Evolutionary conservation across 2,329 filamentous ascomycete genomes (phyloP).

Genomic region (Beauveria bassiana): DNA sequence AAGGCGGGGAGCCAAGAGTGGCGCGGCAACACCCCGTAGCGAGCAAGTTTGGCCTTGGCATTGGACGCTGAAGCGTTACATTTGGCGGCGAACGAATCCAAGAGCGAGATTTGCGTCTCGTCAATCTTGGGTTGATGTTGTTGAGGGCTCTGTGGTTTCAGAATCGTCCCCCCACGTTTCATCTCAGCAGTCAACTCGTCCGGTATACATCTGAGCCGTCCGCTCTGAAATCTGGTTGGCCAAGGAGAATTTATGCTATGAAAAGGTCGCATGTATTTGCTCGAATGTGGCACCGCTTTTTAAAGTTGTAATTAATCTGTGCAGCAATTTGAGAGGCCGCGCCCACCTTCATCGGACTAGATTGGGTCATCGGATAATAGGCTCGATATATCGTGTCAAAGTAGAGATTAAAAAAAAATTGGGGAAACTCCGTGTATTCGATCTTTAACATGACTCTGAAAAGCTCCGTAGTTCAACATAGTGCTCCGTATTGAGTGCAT

Average conservation of each 20-base stretch:
- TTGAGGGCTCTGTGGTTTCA: neutral
- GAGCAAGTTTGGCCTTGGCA: neutral
- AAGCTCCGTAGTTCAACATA: neutral
- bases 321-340: neutral
- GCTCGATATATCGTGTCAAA: neutral
- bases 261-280: neutral
- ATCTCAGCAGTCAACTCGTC: slow-evolving; percentile 18
- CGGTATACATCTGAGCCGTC: slow-evolving; percentile 11
- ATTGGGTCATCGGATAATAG: slow-evolving; percentile 1
- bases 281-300: neutral
- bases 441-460: neutral
- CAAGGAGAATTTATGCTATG: neutral
- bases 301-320: neutral
- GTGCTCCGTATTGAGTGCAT: neutral
- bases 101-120: neutral
- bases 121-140: neutral
- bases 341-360: neutral
- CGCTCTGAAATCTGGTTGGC: slow-evolving; percentile 2
- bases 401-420: neutral
- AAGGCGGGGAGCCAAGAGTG: neutral
- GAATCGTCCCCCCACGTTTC: slow-evolving; percentile 8
- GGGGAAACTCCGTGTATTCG: neutral
- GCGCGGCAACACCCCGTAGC: neutral
- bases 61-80: neutral
- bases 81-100: neutral